Base-by-base conservation (phyloP, 202 grass and related monocot genomes). In the Sporobolus alterniflorus region DNA sequence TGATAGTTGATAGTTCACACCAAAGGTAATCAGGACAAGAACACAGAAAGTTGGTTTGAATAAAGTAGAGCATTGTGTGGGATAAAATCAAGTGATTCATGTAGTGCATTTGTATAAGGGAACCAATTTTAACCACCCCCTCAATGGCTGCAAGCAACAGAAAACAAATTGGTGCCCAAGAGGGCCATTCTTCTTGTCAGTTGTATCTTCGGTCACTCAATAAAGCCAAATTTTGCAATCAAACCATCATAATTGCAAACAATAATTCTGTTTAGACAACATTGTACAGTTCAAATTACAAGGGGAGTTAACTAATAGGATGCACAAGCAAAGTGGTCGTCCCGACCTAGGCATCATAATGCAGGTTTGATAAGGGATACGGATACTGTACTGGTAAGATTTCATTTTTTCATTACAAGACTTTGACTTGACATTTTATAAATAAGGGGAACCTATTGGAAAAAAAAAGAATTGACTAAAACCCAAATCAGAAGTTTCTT, bases 301-400 rank as follows among this genome's bases (percentile, higher is more conserved):
- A 60, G 48, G 26, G 61, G 6, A 47, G 5, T 31, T 49, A 67
- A 73, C 14, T 32, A 74, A 75, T 36, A 8, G 26, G 31, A 52
- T 2, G 25, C 54, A 33, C 52, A 69, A 85, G 80, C 90, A 92
- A 68, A 93, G 89, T 89, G 93, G 89, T 83, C 84, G 92, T 59
- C 96, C 96, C 60, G 93, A 99, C 86, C 93, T 99, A 77, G 76
- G 11, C 18, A 24, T 7, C 29, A 76, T 11, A 34, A 52, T 67
- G 15, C 15, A 44, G 69, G 48, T 67, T 68, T 33, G 41, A n/a
- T 36, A 83, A 62, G 24, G n/a, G n/a, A n/a, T 54, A 22, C 29
- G 63, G 57, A 74, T 71, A 81, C 1, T 52, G 41, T 8, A 67
- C 33, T 20, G 34, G 5, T 66, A 59, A 33, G 16, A 21, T 43